These are phyloP conservation scores for Vitis labrusca DNA, from an alignment of 164 flowering plant genomes.

Conservation along the genomic window DNA sequence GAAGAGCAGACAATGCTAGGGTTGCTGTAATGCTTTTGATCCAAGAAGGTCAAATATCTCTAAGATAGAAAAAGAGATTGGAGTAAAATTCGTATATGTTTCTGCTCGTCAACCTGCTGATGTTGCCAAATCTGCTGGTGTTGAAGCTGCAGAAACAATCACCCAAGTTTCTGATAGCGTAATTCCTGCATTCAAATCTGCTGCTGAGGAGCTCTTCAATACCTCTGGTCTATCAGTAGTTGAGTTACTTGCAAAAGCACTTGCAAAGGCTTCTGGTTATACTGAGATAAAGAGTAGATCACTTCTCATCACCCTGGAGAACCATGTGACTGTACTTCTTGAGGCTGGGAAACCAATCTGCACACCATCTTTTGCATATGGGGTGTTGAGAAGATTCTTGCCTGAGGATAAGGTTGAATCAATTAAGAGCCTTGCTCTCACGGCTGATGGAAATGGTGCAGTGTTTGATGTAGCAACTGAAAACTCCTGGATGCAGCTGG, in stretches of 20 bases:
- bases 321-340: slow-evolving; percentile 69
- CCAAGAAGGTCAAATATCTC: slow-evolving; percentile 72
- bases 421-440: slow-evolving; percentile 70
- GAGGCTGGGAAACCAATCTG: slow-evolving; percentile 74
- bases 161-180: slow-evolving; percentile 82
- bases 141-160: slow-evolving; percentile 69
- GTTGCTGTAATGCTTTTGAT: slow-evolving; percentile 95
- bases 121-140: slow-evolving; percentile 80
- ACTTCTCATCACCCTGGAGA: slow-evolving; percentile 75
- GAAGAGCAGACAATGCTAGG: slow-evolving; percentile 90
- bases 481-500: slow-evolving; percentile 45
- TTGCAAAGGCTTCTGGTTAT: slow-evolving; percentile 89
- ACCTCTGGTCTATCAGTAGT: slow-evolving; percentile 66
- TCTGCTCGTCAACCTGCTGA: slow-evolving; percentile 87
- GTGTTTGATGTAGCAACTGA: slow-evolving; percentile 81
- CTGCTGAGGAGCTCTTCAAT: slow-evolving; percentile 75
- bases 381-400: slow-evolving; percentile 70
- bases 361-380: slow-evolving; percentile 62
- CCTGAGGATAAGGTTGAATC: slow-evolving; percentile 86
- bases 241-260: slow-evolving; percentile 90
- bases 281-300: slow-evolving; percentile 88
- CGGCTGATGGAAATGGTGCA: slow-evolving; percentile 84
- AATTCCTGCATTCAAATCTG: slow-evolving; percentile 77
- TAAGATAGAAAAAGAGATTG: slow-evolving; percentile 80
- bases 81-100: slow-evolving; percentile 88